Evolutionary conservation across 192 early-diverging fungal species (phyloP).

Genomic region (Backusella luteola): DNA sequence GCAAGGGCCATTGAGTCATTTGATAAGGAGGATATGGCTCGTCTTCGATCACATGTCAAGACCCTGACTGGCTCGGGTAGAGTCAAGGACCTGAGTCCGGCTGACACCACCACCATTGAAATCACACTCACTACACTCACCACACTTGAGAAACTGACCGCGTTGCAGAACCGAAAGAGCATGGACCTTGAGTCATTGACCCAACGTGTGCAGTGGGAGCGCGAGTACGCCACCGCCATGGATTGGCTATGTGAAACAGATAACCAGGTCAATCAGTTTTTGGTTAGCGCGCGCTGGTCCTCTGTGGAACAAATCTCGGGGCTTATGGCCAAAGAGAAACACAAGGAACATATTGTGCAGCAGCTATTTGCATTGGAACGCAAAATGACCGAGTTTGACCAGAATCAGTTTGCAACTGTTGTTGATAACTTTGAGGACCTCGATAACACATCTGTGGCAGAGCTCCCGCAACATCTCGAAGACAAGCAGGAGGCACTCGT

Average conservation of each 20-base stretch:
- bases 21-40: slow-evolving; percentile 43
- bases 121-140: slow-evolving; percentile 40
- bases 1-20: slow-evolving; percentile 41
- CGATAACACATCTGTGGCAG: slow-evolving; percentile 16
- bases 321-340: slow-evolving; percentile 5
- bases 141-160: slow-evolving; percentile 38
- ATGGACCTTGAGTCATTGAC: slow-evolving; percentile 30
- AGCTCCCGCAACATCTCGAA: slow-evolving; percentile 35
- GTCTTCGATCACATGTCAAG: slow-evolving; percentile 44
- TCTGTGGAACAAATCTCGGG: background rate
- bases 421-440: slow-evolving; percentile 36
- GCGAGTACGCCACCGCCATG: slow-evolving; percentile 17
- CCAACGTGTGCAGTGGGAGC: slow-evolving; percentile 40
- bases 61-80: slow-evolving; percentile 33
- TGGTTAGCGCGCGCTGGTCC: slow-evolving; percentile 23
- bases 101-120: slow-evolving; percentile 47
- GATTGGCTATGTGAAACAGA: slow-evolving; percentile 20
- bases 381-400: slow-evolving; percentile 29
- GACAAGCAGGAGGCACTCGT: slow-evolving; percentile 29
- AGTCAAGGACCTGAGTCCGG: slow-evolving; percentile 37
- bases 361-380: slow-evolving; percentile 24
- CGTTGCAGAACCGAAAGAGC: slow-evolving; percentile 21
- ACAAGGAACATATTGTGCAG: slow-evolving; percentile 18
- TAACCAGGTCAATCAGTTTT: slow-evolving; percentile 24
- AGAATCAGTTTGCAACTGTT: slow-evolving; percentile 21